Evolutionary conservation across 306 rosid species (phyloP).

Genomic region (Cicer yamashitae): DNA sequence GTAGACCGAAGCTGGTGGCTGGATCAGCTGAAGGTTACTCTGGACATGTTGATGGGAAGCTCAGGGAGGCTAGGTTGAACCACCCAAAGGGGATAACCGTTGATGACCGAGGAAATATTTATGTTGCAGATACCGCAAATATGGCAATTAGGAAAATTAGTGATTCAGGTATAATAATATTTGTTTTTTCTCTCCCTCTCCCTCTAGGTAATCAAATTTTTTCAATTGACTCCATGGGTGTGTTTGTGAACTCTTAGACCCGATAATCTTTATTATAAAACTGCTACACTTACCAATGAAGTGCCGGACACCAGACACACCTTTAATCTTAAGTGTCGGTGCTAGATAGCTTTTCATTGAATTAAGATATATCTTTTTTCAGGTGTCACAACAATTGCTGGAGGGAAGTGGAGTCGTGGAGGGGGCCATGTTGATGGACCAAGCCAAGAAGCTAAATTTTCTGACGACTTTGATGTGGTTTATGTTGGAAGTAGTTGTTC

Average conservation of each 20-base stretch:
- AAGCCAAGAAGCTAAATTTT: constrained; percentile 89
- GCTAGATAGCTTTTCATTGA: constrained; percentile 7
- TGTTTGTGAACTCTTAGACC: not conserved
- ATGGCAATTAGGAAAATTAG: constrained; percentile 94
- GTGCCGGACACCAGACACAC: too few relatives aligned
- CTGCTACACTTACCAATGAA: not conserved
- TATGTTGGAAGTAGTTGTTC: constrained; percentile 95
- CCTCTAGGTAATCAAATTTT: not conserved
- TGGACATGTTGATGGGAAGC: constrained; percentile 89
- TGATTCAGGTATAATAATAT: constrained; percentile 65
- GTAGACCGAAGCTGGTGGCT: constrained; percentile 80
- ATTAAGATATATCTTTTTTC: constrained; percentile 40
- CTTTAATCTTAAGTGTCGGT: too few relatives aligned
- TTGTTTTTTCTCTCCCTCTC: not conserved
- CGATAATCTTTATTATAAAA: constrained; percentile 6
- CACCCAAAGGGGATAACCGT: constrained; percentile 89
- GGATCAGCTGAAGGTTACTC: constrained; percentile 88
- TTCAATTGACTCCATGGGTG: not conserved
- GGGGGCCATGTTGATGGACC: constrained; percentile 92
- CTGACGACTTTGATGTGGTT: constrained; percentile 89
- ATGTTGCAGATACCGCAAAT: constrained; percentile 84
- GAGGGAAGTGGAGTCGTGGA: constrained; percentile 81
- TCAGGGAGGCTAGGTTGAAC: constrained; percentile 84
- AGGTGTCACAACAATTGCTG: constrained; percentile 96
- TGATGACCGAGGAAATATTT: constrained; percentile 91